Percentiles rank a stretch among this genome's conserved stretches.
Conservation (phyloP, 164 flowering plant species). For the Magnolia officinalis region DNA sequence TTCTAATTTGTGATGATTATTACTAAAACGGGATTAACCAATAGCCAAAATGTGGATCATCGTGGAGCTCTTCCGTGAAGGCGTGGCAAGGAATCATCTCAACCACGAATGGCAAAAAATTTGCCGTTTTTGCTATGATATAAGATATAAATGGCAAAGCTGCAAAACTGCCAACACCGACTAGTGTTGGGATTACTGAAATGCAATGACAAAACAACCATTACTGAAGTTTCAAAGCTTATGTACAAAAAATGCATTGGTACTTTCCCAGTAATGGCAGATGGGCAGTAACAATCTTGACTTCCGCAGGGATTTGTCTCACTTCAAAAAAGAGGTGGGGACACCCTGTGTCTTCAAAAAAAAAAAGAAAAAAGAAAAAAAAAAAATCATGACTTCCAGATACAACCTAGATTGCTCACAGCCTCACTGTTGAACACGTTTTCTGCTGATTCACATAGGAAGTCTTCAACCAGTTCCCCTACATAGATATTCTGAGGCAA, state of each 20-base stretch:
- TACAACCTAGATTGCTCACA: conserved; percentile 47
- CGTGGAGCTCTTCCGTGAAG: neutral
- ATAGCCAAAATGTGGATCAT: too few relatives aligned
- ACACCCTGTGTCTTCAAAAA: too few relatives aligned
- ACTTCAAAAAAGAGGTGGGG: too few relatives aligned
- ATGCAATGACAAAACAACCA: neutral
- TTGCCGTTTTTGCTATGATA: neutral
- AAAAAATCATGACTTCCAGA: conserved; percentile 54
- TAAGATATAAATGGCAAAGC: conserved; percentile 7
- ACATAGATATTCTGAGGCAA: conserved; percentile 44
- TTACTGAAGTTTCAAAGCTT: conserved; percentile 17
- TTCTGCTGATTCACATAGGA: conserved; percentile 55
- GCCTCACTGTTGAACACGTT: conserved; percentile 51
- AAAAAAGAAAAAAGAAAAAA: too few relatives aligned
- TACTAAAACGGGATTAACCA: too few relatives aligned
- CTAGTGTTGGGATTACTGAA: neutral
- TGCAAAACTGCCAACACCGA: conserved; percentile 11
- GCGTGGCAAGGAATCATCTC: too few relatives aligned
- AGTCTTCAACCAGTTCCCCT: conserved; percentile 54
- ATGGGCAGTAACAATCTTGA: conserved; percentile 32
- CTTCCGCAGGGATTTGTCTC: conserved; percentile 29
- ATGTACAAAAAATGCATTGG: conserved; percentile 34
- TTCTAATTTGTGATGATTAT: too few relatives aligned
- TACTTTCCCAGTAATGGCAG: neutral
- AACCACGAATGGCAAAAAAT: too few relatives aligned